Base-by-base conservation (phyloP, 1,284 basidiomycete genomes). In the Rhodotorula sp. region DNA sequence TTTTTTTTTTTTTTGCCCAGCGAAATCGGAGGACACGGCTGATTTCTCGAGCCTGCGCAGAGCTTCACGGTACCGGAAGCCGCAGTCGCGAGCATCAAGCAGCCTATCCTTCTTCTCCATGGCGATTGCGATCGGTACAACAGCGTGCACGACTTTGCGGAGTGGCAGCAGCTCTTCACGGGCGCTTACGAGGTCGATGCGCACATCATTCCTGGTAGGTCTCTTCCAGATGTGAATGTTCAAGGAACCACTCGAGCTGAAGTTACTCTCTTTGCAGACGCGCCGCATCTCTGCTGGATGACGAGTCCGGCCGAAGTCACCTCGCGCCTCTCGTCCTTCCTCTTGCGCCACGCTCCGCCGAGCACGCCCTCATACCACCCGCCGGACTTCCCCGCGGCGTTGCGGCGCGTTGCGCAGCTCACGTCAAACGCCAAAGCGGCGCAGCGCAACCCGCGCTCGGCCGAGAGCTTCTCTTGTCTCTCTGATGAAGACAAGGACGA, bases 401-500 rank as follows among this genome's bases (percentile, higher is more conserved):
- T 69, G 21, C 49, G n/a, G 17, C 42, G n/a, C 41, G 27, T 44
- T 41, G 16, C 57, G 1, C 7, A n/a, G 0, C 17, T 64, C 4
- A 16, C n/a, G 4, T 14, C 9, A 17, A 21, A 55, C 52, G 41
- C 62, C 9, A 48, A 48, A 13, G 44, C 48, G 12, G 45, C 42
- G 9, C 52, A 54, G 2, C 67, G 67, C 12, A 54, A 69, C 52
- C 62, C 67, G 17, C 46, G 57, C 16, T 12, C 27, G 27, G 52
- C 67, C 10, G 62, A 64, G 52, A 49, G 45, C 23, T 69, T 48
- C 46, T 60, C 67, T 1, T 46, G 34, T 7, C n/a, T 69, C 12
- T 44, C 67, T 17, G 41, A 16, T 2, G 58, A 53, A 21, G 62
- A 60, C 25, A 19, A 23, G 34, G 46, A 48, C 7, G 56, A 27